Percentiles rank a stretch among this genome's conserved stretches.
Conservation (phyloP, 495 filamentous ascomycete genomes). For the Hyaloscypha bicolor region DNA sequence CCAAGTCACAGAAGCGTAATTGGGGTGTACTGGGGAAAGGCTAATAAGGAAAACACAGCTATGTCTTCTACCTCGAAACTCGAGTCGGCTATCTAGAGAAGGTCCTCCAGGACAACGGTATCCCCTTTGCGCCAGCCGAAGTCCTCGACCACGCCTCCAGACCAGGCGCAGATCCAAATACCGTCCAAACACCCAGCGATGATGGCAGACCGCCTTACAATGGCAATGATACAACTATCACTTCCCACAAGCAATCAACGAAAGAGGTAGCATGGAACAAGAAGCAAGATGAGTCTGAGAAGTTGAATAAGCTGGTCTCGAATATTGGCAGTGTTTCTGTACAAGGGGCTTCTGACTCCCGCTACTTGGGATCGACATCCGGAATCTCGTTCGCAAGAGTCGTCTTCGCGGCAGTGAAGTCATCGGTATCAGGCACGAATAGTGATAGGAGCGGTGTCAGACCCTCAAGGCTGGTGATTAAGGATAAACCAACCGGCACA, state of each 20-base stretch:
- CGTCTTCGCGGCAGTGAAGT: constrained; percentile 92
- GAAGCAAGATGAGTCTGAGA: constrained; percentile 60
- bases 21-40: neutral
- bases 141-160: constrained; percentile 74
- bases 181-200: constrained; percentile 45
- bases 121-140: constrained; percentile 73
- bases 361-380: constrained; percentile 82
- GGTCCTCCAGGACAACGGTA: constrained; percentile 67
- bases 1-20: neutral
- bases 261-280: constrained; percentile 44
- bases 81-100: constrained; percentile 81
- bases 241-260: constrained; percentile 26
- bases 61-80: constrained; percentile 92
- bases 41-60: constrained; percentile 50
- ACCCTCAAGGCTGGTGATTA: constrained; percentile 22
- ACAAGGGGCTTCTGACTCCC: constrained; percentile 72
- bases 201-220: constrained; percentile 33
- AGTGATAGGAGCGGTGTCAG: constrained; percentile 46
- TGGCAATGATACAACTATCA: constrained; percentile 24
- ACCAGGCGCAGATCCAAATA: constrained; percentile 46
- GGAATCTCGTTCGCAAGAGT: constrained; percentile 94
- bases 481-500: constrained; percentile 49
- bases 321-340: constrained; percentile 79
- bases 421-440: constrained; percentile 66
- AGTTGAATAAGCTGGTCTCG: constrained; percentile 71